Base-by-base conservation (phyloP, 192 early-diverging fungal species). In the Podila epigama region DNA sequence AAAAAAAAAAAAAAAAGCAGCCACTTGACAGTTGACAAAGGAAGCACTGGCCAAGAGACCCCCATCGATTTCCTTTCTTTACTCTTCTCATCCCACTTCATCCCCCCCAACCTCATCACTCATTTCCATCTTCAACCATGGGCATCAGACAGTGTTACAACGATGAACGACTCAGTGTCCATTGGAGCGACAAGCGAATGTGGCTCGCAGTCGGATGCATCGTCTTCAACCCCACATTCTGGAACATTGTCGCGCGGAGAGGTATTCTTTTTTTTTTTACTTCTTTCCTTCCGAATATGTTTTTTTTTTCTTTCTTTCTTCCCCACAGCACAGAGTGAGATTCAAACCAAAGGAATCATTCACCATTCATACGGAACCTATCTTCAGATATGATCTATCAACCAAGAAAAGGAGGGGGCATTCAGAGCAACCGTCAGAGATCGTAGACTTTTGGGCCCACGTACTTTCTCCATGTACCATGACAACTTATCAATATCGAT, bases 171-270 rank as follows among this genome's bases (percentile, higher is more conserved):
- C 59, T 57, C 44, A 32, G 37, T 22, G 65, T 95, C 41, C 86
- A 95, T 80, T 87, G 89, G 62, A 68, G 68, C 42, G 81, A 93
- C 70, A 75, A 87, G 20, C 83, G 87, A 25, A 82, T 97, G 41
- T 93, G 89, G 85, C 55, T 90, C 48, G 67, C 90, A 25, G 75
- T 92, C 22, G 91, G 80, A 13, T 88, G 86, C 59, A 92, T 97
- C 48, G 63, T 91, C 18, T 96, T 97, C 84, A 95, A 95, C 59
- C 95, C 95, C 42, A 73, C 87, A 27, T 92, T 90, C 70, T 97
- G 95, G 95, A 97, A 97, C 82, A 88, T 93, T 32, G 92, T 90
- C 10, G 95, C 95, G 12, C 87, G 93, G 34, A 87, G 82, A 72
- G 91, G 89, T 92, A 82, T 41, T 18, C 39, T 18, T 11, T 35